A percentile compares a stretch with the other conserved stretches of the same genome.
These are phyloP conservation scores for Penicillium sp. DNA, from an alignment of 2,329 filamentous ascomycete species.

Conservation along the genomic window DNA sequence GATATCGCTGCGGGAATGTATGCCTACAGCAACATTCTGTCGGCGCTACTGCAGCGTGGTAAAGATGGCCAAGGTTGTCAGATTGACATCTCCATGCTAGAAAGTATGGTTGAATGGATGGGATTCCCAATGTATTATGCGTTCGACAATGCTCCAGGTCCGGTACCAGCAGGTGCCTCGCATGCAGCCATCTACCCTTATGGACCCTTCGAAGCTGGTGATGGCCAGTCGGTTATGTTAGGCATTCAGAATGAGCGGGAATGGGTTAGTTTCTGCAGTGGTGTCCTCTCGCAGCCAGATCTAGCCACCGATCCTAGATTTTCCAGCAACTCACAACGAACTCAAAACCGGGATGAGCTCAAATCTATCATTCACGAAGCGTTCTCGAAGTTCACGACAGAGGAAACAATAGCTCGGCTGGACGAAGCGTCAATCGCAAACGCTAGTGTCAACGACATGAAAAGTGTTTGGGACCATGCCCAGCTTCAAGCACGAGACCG, in stretches of 20 bases:
- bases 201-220: conserved; percentile 54
- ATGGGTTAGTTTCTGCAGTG: conserved; percentile 51
- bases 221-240: conserved; percentile 54
- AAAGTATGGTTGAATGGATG: conserved; percentile 62
- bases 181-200: conserved; percentile 60
- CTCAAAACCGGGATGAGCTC: conserved; percentile 50
- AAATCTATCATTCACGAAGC: conserved; percentile 47
- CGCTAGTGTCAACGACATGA: conserved; percentile 57
- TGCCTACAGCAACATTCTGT: conserved; percentile 54
- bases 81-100: conserved; percentile 60
- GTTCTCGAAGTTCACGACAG: conserved; percentile 44
- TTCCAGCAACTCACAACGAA: conserved; percentile 48
- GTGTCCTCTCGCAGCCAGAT: conserved; percentile 47
- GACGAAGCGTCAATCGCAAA: conserved; percentile 56
- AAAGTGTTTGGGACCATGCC: conserved; percentile 55
- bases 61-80: conserved; percentile 52
- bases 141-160: conserved; percentile 47
- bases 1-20: conserved; percentile 57
- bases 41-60: conserved; percentile 50
- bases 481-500: conserved; percentile 53
- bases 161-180: conserved; percentile 51
- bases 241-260: conserved; percentile 61
- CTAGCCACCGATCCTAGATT: conserved; percentile 52
- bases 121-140: conserved; percentile 57
- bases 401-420: conserved; percentile 45